Evolutionary conservation across 768 basidiomycete genomes (phyloP).

Genomic region (Cubamyces sp.): DNA sequence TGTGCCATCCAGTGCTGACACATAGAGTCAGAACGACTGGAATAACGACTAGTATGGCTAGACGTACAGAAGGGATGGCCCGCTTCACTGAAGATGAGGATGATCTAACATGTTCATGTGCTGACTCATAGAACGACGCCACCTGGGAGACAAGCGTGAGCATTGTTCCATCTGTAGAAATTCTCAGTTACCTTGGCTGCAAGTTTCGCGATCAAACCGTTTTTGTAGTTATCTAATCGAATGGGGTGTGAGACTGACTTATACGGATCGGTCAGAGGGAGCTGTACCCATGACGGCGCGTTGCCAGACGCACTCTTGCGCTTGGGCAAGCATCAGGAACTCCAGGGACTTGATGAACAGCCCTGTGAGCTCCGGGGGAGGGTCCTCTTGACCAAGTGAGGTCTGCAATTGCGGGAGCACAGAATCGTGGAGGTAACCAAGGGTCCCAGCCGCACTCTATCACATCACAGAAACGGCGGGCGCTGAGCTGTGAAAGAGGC

Average conservation of each 20-base stretch:
- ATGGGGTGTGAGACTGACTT: not conserved
- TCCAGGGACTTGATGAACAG: conserved; percentile 66
- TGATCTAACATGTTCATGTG: conserved; percentile 48
- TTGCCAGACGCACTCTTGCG: conserved; percentile 98
- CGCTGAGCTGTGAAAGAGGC: too few species aligned
- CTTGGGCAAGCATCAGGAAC: conserved; percentile 86
- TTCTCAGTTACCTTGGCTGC: conserved; percentile 61
- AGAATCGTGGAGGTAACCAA: conserved; percentile 61
- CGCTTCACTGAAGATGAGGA: conserved; percentile 48
- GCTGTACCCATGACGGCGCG: conserved; percentile 77
- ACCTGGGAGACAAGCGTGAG: conserved; percentile 42
- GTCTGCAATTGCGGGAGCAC: conserved; percentile 54
- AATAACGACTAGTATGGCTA: not conserved
- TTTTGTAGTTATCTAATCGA: conserved; percentile 67
- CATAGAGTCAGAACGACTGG: not conserved
- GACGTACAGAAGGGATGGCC: conserved; percentile 57
- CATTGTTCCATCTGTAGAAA: not conserved
- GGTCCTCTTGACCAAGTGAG: conserved; percentile 53
- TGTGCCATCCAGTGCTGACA: conserved; percentile 78
- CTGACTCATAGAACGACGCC: conserved; percentile 64
- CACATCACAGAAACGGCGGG: not conserved
- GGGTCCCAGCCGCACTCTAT: conserved; percentile 72
- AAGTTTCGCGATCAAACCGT: conserved; percentile 81
- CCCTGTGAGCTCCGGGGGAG: conserved; percentile 66
- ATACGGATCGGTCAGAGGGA: not conserved